A percentile compares a stretch with the other conserved stretches of the same genome.
Evolutionary conservation across 2,329 filamentous ascomycete genomes (phyloP).

Genomic region (Colletotrichum chrysophilum): DNA sequence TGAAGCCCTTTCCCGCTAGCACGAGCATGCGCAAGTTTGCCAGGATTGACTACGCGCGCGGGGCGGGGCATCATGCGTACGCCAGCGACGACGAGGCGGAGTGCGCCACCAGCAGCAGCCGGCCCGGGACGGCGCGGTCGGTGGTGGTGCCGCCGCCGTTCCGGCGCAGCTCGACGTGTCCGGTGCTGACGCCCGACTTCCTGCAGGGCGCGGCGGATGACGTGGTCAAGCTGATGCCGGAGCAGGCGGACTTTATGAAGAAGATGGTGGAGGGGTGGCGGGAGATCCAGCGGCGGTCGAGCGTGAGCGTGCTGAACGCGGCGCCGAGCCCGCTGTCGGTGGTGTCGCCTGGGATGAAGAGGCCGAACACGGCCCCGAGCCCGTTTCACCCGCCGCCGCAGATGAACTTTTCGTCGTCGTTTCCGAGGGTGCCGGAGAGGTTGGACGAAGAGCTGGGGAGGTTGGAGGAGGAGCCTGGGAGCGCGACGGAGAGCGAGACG

Average conservation of each 20-base stretch:
- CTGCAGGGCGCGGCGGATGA: constrained; percentile 14
- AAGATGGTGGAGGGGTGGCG: constrained; percentile 15
- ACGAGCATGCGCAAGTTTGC: not conserved
- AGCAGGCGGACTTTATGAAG: constrained; percentile 18
- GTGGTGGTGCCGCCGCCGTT: not conserved
- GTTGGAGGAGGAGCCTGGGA: constrained; percentile 1
- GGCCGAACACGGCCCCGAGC: constrained; percentile 8
- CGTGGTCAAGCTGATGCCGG: constrained; percentile 17
- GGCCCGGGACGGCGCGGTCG: constrained; percentile 2
- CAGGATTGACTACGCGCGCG: not conserved
- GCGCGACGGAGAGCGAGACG: not conserved
- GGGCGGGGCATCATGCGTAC: not conserved
- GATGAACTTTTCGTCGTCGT: constrained; percentile 13
- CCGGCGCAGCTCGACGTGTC: constrained; percentile 7
- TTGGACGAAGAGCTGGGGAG: not conserved
- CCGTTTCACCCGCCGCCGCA: not conserved
- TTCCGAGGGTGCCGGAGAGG: not conserved
- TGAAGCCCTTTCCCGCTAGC: not conserved
- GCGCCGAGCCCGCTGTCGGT: not conserved
- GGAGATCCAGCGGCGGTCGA: constrained; percentile 11
- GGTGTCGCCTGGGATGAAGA: not conserved
- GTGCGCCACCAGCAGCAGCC: not conserved
- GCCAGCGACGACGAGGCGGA: not conserved
- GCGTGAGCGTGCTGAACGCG: not conserved
- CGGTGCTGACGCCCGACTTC: constrained; percentile 3